Conservation (phyloP, 805 yeast genomes). For the Myxozyma monticola region DNA sequence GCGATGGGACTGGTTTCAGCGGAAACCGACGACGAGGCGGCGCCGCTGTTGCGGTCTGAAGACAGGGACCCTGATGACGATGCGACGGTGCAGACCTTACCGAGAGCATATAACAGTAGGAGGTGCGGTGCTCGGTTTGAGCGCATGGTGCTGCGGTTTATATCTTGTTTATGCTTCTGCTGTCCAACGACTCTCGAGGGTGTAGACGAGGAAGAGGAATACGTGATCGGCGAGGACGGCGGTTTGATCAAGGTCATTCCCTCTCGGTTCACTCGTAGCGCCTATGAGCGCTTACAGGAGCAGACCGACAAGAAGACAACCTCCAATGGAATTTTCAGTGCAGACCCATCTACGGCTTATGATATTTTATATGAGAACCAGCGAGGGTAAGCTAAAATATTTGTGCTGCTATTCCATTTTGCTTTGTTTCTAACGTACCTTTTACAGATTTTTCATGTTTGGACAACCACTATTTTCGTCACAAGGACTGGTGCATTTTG, state of each 20-base stretch:
- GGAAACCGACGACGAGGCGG: constrained; percentile 8
- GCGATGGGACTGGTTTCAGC: constrained; percentile 2
- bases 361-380: constrained; percentile 44
- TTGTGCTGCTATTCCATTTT: background rate
- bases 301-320: background rate
- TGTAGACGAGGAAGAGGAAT: constrained; percentile 12
- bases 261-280: constrained; percentile 2
- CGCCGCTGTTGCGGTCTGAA: constrained; percentile 9
- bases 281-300: constrained; percentile 10
- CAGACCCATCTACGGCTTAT: constrained; percentile 17
- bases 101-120: background rate
- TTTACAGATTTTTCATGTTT: constrained; percentile 34
- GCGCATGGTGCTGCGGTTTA: background rate
- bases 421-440: background rate
- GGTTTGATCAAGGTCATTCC: background rate
- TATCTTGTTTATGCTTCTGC: constrained; percentile 16
- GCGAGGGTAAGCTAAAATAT: constrained; percentile 38
- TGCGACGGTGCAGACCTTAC: background rate
- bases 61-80: background rate
- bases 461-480: constrained; percentile 43
- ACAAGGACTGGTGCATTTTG: constrained; percentile 40
- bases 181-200: constrained; percentile 5
- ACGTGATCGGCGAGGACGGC: constrained; percentile 5
- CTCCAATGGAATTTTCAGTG: constrained; percentile 12
- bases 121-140: constrained; percentile 1